These are phyloP conservation scores for Plectosphaerella plurivora DNA, from an alignment of 2,329 filamentous ascomycete genomes.

Conservation along the genomic window DNA sequence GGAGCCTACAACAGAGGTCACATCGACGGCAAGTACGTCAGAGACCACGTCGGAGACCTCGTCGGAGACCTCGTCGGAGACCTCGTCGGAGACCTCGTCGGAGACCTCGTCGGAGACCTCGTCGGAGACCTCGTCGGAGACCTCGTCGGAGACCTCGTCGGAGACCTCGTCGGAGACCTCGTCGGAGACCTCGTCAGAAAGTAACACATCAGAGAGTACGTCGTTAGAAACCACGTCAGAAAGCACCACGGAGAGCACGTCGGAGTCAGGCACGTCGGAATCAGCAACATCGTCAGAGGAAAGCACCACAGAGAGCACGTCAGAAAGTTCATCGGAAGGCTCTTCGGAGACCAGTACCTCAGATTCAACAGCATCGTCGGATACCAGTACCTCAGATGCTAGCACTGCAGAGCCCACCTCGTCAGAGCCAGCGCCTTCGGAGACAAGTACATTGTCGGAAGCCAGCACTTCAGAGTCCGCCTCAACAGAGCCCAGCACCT, in stretches of 20 bases:
- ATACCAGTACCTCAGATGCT: not conserved
- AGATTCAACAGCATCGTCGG: not conserved
- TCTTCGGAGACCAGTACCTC: not conserved
- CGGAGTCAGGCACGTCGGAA: not conserved
- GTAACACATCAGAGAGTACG: not conserved
- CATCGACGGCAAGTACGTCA: not conserved
- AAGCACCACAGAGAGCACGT: not conserved
- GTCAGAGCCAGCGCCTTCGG: not conserved
- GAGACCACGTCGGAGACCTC: not conserved
- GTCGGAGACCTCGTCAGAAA: not conserved
- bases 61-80: not conserved
- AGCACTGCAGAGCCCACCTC: not conserved
- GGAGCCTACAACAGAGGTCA: not conserved
- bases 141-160: not conserved
- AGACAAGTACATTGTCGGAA: not conserved
- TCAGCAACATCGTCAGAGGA: too few species aligned
- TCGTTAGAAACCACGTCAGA: not conserved
- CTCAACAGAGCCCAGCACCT: not conserved
- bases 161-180: too few species aligned
- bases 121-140: too few species aligned
- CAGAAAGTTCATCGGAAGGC: not conserved
- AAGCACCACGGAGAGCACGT: not conserved
- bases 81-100: too few species aligned
- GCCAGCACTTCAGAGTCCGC: not conserved
- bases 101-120: not conserved